These are phyloP conservation scores for Papiliotrema terrestris DNA, from an alignment of 1,284 basidiomycete genomes.

Conservation along the genomic window DNA sequence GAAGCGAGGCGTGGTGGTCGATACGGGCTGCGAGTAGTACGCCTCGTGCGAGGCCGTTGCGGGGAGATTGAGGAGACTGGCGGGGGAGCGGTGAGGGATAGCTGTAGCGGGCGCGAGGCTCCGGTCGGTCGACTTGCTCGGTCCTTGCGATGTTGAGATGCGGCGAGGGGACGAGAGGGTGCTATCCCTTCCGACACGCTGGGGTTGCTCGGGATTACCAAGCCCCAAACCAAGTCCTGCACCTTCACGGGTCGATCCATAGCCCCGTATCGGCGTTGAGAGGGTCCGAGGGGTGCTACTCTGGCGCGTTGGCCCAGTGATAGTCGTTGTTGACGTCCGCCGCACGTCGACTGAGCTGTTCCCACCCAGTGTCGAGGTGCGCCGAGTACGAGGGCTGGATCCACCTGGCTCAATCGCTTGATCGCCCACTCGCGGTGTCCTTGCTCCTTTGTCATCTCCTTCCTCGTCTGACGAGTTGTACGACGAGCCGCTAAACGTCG, in stretches of 20 bases:
- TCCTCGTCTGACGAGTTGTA: background rate
- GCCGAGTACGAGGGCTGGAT: background rate
- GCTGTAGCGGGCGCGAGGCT: slow-evolving; percentile 6
- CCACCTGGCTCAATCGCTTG: background rate
- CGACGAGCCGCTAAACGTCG: background rate
- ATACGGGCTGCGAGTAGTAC: slow-evolving; percentile 30
- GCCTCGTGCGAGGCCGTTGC: slow-evolving; percentile 28
- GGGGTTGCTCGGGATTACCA: slow-evolving; percentile 8
- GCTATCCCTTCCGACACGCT: background rate
- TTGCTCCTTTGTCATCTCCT: slow-evolving; percentile 2
- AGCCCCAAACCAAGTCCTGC: slow-evolving; percentile 5
- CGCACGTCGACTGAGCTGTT: too few relatives aligned
- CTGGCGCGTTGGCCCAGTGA: too few relatives aligned
- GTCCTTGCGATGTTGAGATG: slow-evolving; percentile 15
- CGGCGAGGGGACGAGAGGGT: slow-evolving; percentile 15
- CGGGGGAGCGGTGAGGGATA: slow-evolving; percentile 7
- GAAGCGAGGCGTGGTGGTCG: slow-evolving; percentile 26
- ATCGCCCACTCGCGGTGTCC: slow-evolving; percentile 12
- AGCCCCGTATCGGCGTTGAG: slow-evolving; percentile 1
- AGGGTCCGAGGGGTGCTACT: background rate
- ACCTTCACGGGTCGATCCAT: slow-evolving; percentile 5
- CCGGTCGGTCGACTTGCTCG: background rate
- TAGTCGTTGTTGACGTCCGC: too few relatives aligned
- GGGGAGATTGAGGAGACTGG: slow-evolving; percentile 3
- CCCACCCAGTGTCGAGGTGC: background rate